A percentile compares a stretch with the other conserved stretches of the same genome.
Conservation (phyloP, 1,284 basidiomycete species). For the Ceratobasidium sp. region DNA sequence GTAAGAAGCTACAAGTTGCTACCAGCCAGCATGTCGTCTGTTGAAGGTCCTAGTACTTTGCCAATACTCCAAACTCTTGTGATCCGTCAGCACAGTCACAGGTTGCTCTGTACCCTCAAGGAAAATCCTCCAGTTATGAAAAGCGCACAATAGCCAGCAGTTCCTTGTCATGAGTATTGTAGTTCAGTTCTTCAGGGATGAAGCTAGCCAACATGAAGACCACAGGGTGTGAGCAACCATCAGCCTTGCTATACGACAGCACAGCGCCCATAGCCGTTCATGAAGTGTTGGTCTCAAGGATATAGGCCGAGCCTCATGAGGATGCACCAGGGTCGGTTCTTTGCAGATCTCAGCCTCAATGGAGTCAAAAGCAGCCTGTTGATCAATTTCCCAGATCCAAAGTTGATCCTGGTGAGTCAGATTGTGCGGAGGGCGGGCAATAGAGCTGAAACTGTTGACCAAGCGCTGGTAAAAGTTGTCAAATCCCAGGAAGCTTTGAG, state of each 20-base stretch:
- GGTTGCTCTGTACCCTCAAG: slow-evolving; percentile 45
- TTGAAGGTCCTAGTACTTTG: slow-evolving; percentile 42
- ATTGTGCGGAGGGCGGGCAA: too few species aligned
- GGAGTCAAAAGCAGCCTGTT: not conserved
- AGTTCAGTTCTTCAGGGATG: slow-evolving; percentile 52
- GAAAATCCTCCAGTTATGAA: slow-evolving; percentile 49
- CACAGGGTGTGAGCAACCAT: slow-evolving; percentile 7
- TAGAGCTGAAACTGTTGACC: too few species aligned
- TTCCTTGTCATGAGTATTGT: slow-evolving; percentile 54
- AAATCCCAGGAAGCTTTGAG: too few species aligned
- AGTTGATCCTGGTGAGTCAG: slow-evolving; percentile 44
- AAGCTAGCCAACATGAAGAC: slow-evolving; percentile 16
- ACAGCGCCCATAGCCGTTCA: slow-evolving; percentile 11
- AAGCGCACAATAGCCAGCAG: slow-evolving; percentile 46
- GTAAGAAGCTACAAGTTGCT: slow-evolving; percentile 45
- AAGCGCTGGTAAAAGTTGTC: too few species aligned
- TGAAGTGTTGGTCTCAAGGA: slow-evolving; percentile 29
- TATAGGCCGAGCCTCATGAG: slow-evolving; percentile 6
- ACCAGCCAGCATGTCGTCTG: slow-evolving; percentile 50
- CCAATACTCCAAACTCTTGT: slow-evolving; percentile 50
- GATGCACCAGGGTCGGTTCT: slow-evolving; percentile 10
- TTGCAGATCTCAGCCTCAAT: not conserved
- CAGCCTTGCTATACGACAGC: not conserved
- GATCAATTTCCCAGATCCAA: slow-evolving; percentile 39
- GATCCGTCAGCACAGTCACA: slow-evolving; percentile 48